phyloP scores from a whole-genome alignment of 1,284 basidiomycete species.

The Inonotus hispidus region DNA sequence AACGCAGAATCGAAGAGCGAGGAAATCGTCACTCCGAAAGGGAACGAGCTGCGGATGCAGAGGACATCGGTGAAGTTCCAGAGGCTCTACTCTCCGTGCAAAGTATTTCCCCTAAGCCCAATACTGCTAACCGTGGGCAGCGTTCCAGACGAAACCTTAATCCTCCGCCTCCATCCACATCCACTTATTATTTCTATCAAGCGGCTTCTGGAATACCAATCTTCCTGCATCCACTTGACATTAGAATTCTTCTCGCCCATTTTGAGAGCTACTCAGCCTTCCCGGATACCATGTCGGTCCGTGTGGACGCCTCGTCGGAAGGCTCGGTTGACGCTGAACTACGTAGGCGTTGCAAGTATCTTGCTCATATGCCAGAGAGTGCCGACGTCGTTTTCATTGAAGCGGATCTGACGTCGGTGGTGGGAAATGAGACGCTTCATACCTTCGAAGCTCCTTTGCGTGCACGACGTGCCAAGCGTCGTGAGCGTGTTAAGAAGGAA shows the following conservation, averaged over 20 bases:
- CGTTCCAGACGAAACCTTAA: constrained; percentile 71
- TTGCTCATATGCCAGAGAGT: constrained; percentile 87
- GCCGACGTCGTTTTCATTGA: constrained; percentile 95
- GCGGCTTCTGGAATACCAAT: constrained; percentile 87
- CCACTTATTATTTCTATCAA: constrained; percentile 94
- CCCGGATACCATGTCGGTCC: constrained; percentile 76
- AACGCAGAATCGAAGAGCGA: constrained; percentile 34
- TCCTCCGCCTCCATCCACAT: constrained; percentile 74
- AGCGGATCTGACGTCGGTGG: constrained; percentile 74
- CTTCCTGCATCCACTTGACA: constrained; percentile 94
- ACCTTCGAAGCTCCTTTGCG: constrained; percentile 78
- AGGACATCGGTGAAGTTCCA: constrained; percentile 33
- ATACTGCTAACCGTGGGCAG: constrained; percentile 35
- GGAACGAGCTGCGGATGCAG: constrained; percentile 9
- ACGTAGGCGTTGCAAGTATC: constrained; percentile 92
- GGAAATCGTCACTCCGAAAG: constrained; percentile 31
- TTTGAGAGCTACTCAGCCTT: constrained; percentile 82
- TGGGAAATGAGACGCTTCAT: constrained; percentile 66
- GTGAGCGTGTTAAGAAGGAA: constrained; percentile 77
- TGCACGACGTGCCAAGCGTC: constrained; percentile 67
- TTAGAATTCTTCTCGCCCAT: constrained; percentile 85
- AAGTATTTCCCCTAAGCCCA: constrained; percentile 20
- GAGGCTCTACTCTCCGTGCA: constrained; percentile 47
- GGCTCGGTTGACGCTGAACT: constrained; percentile 87
- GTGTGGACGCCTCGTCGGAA: constrained; percentile 73